Evolutionary conservation across 2,329 filamentous ascomycete genomes (phyloP).

Genomic region (Orbilia quercus): DNA sequence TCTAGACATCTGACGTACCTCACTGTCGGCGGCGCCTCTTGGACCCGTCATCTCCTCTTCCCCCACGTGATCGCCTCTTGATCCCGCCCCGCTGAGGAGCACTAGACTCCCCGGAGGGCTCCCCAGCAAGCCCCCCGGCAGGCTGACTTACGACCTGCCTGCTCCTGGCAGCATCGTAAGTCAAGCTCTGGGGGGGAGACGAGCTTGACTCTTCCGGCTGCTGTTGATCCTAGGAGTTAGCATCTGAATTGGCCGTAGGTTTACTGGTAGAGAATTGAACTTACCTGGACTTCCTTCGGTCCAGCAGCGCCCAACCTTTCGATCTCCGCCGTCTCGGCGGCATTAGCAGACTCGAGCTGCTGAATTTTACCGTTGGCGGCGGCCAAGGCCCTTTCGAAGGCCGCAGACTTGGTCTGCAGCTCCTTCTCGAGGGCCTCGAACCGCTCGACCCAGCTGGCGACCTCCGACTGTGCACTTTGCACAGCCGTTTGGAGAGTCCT

Average conservation of each 20-base stretch:
- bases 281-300: not conserved
- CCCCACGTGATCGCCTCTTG: too few species aligned
- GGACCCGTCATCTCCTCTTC: too few species aligned
- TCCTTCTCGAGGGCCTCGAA: not conserved
- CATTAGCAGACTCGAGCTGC: not conserved
- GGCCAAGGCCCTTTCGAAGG: not conserved
- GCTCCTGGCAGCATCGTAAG: not conserved
- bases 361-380: not conserved
- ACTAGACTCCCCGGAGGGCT: too few species aligned
- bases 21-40: too few species aligned
- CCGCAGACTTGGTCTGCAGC: constrained; percentile 3
- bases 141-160: too few species aligned
- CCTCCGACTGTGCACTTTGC: not conserved
- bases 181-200: constrained; percentile 3
- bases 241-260: not conserved
- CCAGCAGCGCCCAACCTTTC: not conserved
- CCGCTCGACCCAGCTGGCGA: not conserved
- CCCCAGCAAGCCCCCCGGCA: too few species aligned
- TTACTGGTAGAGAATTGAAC: not conserved
- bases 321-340: not conserved
- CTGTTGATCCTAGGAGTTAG: not conserved
- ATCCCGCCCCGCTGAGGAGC: too few species aligned
- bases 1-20: too few species aligned
- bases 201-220: not conserved
- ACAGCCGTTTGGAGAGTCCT: not conserved